Evolutionary conservation across 108 stramenopile species (phyloP), one percentile per base, ranked within the genome.

Genomic region (Fistulifera solaris): DNA sequence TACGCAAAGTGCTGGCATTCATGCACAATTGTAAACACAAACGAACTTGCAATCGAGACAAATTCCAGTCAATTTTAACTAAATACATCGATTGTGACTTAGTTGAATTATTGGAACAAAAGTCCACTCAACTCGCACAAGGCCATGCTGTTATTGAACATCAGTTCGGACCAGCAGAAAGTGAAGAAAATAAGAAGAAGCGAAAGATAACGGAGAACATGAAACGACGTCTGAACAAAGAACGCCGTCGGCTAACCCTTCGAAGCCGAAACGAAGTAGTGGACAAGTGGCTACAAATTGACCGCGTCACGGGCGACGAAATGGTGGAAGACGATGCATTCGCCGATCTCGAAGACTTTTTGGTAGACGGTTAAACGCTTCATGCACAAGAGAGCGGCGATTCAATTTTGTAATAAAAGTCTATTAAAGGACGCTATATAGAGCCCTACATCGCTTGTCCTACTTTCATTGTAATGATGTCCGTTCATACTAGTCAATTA

Each of bases 311-410:
- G 18, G 61, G 51, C 14, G 43, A 58, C 21, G 58, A 43, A 1
- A 49, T 39, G 18, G 19, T 22, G 0, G 22, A 49, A 2, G 26
- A 39, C 2, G 73, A 75, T 59, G 69, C 73, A 11, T 75, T 54
- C 43, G 65, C 59, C 22, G 73, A 75, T 52, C 42, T 75, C 15
- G 73, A 75, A 56, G 73, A 75, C 44, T 75, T 75, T 49, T 43
- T 75, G 31, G 73, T 70, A 27, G 73, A 70, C 25, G 73, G 73
- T 15, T 75, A 54, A 57, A 47, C 1, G n/a, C n/a, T n/a, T n/a
- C n/a, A n/a, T n/a, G n/a, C n/a, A n/a, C n/a, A n/a, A n/a, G n/a
- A n/a, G n/a, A n/a, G n/a, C n/a, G n/a, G n/a, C n/a, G n/a, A n/a
- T n/a, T n/a, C n/a, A n/a, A n/a, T n/a, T n/a, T n/a, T n/a, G n/a